phyloP scores from a whole-genome alignment of 2,329 filamentous ascomycete genomes.

The Bipolaris sorokiniana region DNA sequence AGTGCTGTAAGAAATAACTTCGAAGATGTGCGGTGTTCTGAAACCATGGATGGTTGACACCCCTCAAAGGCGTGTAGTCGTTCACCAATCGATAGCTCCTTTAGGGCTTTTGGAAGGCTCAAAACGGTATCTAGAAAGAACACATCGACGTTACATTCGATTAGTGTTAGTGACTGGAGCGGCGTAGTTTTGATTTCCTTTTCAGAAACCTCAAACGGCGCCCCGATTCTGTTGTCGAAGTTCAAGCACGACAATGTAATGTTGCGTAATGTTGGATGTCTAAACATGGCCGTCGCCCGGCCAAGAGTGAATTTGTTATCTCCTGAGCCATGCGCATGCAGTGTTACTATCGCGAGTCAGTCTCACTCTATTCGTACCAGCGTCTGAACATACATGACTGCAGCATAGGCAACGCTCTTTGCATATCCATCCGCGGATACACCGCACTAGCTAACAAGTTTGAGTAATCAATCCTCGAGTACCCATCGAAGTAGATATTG shows the following conservation, averaged over 20 bases:
- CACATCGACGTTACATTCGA: constrained; percentile 47
- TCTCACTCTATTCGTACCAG: background rate
- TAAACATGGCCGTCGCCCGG: constrained; percentile 37
- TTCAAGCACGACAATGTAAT: constrained; percentile 46
- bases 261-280: constrained; percentile 40
- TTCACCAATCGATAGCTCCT: constrained; percentile 43
- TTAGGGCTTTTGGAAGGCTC: constrained; percentile 41
- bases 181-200: constrained; percentile 35
- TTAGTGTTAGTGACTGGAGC: constrained; percentile 41
- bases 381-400: constrained; percentile 37
- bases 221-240: constrained; percentile 28
- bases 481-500: constrained; percentile 31
- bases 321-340: constrained; percentile 41
- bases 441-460: constrained; percentile 37
- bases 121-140: constrained; percentile 36
- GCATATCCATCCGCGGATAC: constrained; percentile 23
- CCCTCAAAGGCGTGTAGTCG: constrained; percentile 37
- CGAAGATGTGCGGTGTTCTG: constrained; percentile 28
- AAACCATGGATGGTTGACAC: constrained; percentile 27
- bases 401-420: constrained; percentile 32
- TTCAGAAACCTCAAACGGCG: constrained; percentile 17
- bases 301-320: constrained; percentile 38
- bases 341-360: constrained; percentile 35
- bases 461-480: constrained; percentile 41
- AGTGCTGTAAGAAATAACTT: constrained; percentile 38